Evolutionary conservation across 139 green algal genomes (phyloP), one percentile per base, ranked within the genome.

Genomic region (Chlorella sp.): DNA sequence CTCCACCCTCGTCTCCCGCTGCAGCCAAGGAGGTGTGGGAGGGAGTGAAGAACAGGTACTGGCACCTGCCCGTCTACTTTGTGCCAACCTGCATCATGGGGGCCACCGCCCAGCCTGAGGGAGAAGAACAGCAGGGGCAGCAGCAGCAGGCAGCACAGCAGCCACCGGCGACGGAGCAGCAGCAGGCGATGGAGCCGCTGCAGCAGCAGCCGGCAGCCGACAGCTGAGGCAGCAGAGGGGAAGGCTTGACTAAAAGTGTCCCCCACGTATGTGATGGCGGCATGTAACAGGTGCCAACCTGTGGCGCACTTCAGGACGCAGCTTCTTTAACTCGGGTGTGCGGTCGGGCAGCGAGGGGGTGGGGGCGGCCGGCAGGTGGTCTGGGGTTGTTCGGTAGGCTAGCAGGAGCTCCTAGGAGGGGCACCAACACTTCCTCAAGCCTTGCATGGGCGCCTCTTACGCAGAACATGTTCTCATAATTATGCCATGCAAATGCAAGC

Each of bases 11-110:
- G 57, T 36, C 34, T 40, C 24, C 15, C 30, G 75, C 34, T 77
- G 84, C 84, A 88, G 93, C 94, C 0, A 89, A 92, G 22, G 88
- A 93, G 11, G 94, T 96, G 76, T 99, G 97, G 97, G 91, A 97
- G 84, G 95, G 95, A 21, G 95, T 99, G 0, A 92, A 89, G 57
- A 94, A 94, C 87, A 93, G 96, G 80, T 98, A 98, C 92, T 98
- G 95, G 95, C 89, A 93, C 79, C 93, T 95, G 18, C 93, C 95
- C 15, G 86, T 91, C 1, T 98, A 98, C 88, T 94, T 96, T 86
- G 86, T 98, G 78, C 96, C 96, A 28, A 88, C 93, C 12, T 94
- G 92, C 85, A 36, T 90, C 36, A 83, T 88, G 75, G 34, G 37
- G 40, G 60, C 28, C 7, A 36, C 22, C 30, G 77, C 18, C 22